Conservation (phyloP, 164 flowering plant genomes). For the Vitis rotundifolia region DNA sequence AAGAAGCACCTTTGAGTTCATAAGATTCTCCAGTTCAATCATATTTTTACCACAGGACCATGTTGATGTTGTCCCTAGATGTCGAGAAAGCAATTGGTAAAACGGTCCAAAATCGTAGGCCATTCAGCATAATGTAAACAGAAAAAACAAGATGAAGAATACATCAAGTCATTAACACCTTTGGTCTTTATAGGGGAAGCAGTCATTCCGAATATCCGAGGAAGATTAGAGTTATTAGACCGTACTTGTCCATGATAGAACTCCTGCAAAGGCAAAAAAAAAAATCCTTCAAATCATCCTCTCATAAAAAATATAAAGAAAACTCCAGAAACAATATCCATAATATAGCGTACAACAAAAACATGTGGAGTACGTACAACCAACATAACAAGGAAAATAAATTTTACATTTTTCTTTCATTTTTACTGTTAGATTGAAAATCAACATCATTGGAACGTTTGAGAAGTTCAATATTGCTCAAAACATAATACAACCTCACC, state of each 20-base stretch:
- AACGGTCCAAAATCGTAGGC: neutral
- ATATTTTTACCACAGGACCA: slow-evolving; percentile 45
- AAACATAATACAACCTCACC: too few species aligned
- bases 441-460: too few species aligned
- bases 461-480: too few species aligned
- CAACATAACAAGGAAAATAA: neutral
- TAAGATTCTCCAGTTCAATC: slow-evolving; percentile 59
- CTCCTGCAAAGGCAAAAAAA: slow-evolving; percentile 43
- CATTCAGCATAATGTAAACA: too few species aligned
- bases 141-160: neutral
- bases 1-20: slow-evolving; percentile 77
- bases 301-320: too few species aligned
- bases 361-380: neutral
- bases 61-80: slow-evolving; percentile 45
- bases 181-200: slow-evolving; percentile 85
- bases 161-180: slow-evolving; percentile 32
- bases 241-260: slow-evolving; percentile 58
- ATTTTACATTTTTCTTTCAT: too few species aligned
- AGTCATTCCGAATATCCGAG: slow-evolving; percentile 91
- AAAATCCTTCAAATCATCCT: neutral
- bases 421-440: too few species aligned
- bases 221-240: slow-evolving; percentile 37
- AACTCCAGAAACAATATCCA: neutral
- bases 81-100: slow-evolving; percentile 2
- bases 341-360: neutral